A percentile compares a stretch with the other conserved stretches of the same genome.
Evolutionary conservation across 2,329 filamentous ascomycete species (phyloP).

Genomic region (Hypoxylon sp.): DNA sequence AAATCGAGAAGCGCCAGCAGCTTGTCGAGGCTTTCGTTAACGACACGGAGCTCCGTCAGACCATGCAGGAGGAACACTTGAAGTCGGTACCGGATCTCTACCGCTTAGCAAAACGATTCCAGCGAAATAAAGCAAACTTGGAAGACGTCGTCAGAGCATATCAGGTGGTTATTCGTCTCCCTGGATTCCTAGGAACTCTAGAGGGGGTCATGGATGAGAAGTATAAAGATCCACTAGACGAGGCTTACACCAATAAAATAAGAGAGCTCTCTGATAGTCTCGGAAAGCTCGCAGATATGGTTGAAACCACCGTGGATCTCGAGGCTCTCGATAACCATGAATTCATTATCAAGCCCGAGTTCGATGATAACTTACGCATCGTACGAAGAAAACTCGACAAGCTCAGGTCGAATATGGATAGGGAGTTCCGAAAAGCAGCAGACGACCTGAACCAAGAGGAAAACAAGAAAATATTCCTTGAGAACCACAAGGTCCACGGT

Average conservation of each 20-base stretch:
- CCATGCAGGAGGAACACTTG: conserved; percentile 95
- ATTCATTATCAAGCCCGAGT: conserved; percentile 99
- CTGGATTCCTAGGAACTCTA: conserved; percentile 88
- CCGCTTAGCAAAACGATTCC: conserved; percentile 92
- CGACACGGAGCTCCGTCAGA: conserved; percentile 93
- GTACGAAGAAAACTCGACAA: conserved; percentile 93
- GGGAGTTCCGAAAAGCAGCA: conserved; percentile 81
- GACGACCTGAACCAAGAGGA: conserved; percentile 88
- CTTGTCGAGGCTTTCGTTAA: conserved; percentile 94
- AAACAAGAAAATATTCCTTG: conserved; percentile 99
- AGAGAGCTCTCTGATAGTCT: conserved; percentile 81
- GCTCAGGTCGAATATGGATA: conserved; percentile 83
- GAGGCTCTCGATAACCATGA: conserved; percentile 96
- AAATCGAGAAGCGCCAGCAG: conserved; percentile 92
- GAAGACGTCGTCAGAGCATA: conserved; percentile 97
- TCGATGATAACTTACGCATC: conserved; percentile 88
- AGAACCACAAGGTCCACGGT: conserved; percentile 95
- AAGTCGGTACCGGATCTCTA: conserved; percentile 95
- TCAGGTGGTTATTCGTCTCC: conserved; percentile 91
- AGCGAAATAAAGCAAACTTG: conserved; percentile 88
- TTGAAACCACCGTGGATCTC: conserved; percentile 96
- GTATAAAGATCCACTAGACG: conserved; percentile 88
- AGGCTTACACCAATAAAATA: conserved; percentile 87
- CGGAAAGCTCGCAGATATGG: conserved; percentile 93
- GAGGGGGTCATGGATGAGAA: conserved; percentile 96